Evolutionary conservation across 495 filamentous ascomycete species (phyloP).

Genomic region (Trichodelitschia bisporula): DNA sequence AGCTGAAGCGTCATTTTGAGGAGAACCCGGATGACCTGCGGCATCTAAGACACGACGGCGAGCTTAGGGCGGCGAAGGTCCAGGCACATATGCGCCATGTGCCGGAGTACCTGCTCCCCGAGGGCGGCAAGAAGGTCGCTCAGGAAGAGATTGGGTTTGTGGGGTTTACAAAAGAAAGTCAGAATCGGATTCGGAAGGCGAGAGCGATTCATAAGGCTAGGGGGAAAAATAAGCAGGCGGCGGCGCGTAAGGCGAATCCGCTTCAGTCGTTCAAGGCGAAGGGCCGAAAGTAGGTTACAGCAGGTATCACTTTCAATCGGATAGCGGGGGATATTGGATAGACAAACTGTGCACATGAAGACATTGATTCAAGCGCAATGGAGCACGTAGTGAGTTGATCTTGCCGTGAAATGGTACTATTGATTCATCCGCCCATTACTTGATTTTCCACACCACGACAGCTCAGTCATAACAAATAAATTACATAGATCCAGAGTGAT

Average conservation of each 20-base stretch:
- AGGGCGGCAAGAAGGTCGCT: constrained; percentile 40
- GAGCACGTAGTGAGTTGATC: too few species aligned
- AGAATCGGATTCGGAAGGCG: constrained; percentile 52
- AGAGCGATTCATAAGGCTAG: constrained; percentile 30
- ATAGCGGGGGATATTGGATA: too few species aligned
- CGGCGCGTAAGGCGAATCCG: constrained; percentile 45
- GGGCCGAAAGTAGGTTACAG: too few species aligned
- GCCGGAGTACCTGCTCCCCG: constrained; percentile 75
- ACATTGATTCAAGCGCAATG: too few species aligned
- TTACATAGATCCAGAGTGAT: too few species aligned
- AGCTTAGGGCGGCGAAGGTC: constrained; percentile 50
- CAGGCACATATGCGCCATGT: constrained; percentile 88
- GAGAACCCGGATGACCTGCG: constrained; percentile 80
- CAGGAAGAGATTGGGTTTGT: constrained; percentile 44
- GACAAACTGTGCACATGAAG: too few species aligned
- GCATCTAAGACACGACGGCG: constrained; percentile 75
- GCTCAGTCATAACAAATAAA: too few species aligned
- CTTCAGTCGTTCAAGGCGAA: constrained; percentile 66
- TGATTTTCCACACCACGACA: too few species aligned
- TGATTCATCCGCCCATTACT: too few species aligned
- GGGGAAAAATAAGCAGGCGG: constrained; percentile 26
- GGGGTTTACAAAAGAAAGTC: constrained; percentile 47
- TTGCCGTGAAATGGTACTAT: too few species aligned
- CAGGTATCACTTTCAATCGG: too few species aligned
- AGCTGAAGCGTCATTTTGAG: constrained; percentile 84